Evolutionary conservation across 2,329 filamentous ascomycete genomes (phyloP), one percentile per base, ranked within the genome.

Genomic region (Paecilomyces sp.): DNA sequence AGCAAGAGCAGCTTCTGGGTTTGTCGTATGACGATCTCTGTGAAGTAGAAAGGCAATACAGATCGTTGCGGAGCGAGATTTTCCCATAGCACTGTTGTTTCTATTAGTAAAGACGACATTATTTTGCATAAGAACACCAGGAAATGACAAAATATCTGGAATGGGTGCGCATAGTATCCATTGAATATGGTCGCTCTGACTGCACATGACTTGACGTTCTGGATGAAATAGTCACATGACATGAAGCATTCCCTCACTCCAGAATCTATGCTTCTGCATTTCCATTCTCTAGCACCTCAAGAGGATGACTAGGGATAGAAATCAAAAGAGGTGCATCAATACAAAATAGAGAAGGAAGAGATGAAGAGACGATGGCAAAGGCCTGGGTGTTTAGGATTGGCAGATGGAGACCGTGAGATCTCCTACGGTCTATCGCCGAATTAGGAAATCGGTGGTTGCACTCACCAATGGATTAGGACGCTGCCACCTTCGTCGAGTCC

Each of bases 41-140:
- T 83, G 80, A 74, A 97, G 88, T 56, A 97, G 80, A 75, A 92
- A 97, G 62, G 94, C 93, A 60, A 95, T 83, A 58, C 91, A 83
- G 65, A 90, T 85, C 33, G 91, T 88, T 65, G 93, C 90, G 55
- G 93, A 97, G 61, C 94, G 90, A 34, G 92, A 97, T 77, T 95
- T 96, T 57, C 94, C 94, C 87, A 96, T 96, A 24, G 92, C 93
- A 82, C 94, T 96, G 15, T 54, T 25, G 25, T 13, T 47, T 28
- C 13, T 30, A 9, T 12, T 25, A 24, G 22, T 22, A 56, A 63
- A 54, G 34, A 59, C 50, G 50, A 59, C 24, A 22, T 50, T 41
- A 59, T 13, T 50, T 22, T 4, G 25, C 36, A 51, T 47, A 18
- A 47, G 18, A 7, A 18, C n/a, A 18, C n/a, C 9, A 47, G 8